These are phyloP conservation scores for Ascosphaera pollenicola DNA, from an alignment of 2,329 filamentous ascomycete genomes.

Conservation along the genomic window DNA sequence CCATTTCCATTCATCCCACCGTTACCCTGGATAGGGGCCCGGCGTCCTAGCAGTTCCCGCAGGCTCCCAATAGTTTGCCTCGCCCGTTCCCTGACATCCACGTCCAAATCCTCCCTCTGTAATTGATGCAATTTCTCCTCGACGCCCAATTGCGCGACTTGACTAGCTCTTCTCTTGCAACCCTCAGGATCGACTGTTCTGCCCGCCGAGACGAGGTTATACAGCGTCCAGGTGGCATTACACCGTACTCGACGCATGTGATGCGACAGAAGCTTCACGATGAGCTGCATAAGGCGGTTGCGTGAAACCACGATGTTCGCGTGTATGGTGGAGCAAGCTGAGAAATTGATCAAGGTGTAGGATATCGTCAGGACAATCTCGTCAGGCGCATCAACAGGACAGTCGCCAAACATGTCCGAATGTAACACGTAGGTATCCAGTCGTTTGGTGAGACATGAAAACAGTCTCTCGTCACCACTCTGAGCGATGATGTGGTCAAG, in stretches of 20 bases:
- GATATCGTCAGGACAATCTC: conserved; percentile 60
- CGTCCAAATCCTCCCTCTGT: conserved; percentile 41
- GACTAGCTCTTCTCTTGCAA: conserved; percentile 42
- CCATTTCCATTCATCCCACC: not conserved
- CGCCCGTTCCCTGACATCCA: conserved; percentile 66
- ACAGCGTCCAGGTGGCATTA: conserved; percentile 61
- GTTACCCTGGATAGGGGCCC: not conserved
- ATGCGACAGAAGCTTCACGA: conserved; percentile 53
- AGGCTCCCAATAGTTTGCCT: conserved; percentile 26
- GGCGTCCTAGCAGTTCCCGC: not conserved
- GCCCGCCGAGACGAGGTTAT: conserved; percentile 69
- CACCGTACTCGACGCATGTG: conserved; percentile 51
- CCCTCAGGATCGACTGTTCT: conserved; percentile 43
- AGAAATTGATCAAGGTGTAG: conserved; percentile 71
- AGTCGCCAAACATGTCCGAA: conserved; percentile 11
- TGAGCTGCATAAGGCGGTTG: conserved; percentile 47
- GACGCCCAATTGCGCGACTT: conserved; percentile 52
- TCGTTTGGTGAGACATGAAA: conserved; percentile 9
- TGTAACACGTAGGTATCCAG: conserved; percentile 4
- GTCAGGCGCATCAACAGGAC: conserved; percentile 14
- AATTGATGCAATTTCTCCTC: conserved; percentile 41
- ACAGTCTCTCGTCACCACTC: conserved; percentile 31
- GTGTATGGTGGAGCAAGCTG: conserved; percentile 58
- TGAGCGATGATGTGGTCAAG: conserved; percentile 70
- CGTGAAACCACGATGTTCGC: conserved; percentile 59